These are phyloP conservation scores for Butyriboletus loyo DNA, from an alignment of 768 basidiomycete species.

Conservation along the genomic window DNA sequence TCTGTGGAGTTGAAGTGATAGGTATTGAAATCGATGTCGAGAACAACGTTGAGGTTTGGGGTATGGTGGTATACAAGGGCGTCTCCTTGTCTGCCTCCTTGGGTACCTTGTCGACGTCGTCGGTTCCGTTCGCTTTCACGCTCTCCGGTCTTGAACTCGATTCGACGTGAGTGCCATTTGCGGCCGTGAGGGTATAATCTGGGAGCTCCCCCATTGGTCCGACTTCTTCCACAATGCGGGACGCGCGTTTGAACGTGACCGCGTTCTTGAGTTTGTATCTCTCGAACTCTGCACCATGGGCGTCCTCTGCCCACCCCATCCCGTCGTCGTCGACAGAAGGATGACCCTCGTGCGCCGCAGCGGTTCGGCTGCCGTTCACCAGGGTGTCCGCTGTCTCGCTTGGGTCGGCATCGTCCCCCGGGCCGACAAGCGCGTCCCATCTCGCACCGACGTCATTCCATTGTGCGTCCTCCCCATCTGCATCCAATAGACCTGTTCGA, in stretches of 20 bases:
- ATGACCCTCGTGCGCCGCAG: background rate
- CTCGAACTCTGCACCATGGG: constrained; percentile 34
- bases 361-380: background rate
- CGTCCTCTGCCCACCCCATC: constrained; percentile 53
- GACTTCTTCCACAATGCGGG: constrained; percentile 34
- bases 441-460: constrained; percentile 55
- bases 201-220: constrained; percentile 45
- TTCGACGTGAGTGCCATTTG: background rate
- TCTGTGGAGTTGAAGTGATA: background rate
- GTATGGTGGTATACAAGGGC: constrained; percentile 1
- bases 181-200: constrained; percentile 22
- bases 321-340: constrained; percentile 31
- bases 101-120: background rate
- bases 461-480: constrained; percentile 30
- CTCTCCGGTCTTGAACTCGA: background rate
- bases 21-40: constrained; percentile 9
- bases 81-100: constrained; percentile 8
- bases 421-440: constrained; percentile 49
- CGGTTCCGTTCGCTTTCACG: background rate
- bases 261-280: constrained; percentile 19
- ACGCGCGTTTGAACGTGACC: constrained; percentile 15
- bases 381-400: constrained; percentile 7
- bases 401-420: constrained; percentile 27
- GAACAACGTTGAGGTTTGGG: constrained; percentile 1
- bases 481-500: constrained; percentile 3